Evolutionary conservation across 2,329 filamentous ascomycete species (phyloP), one percentile per base, ranked within the genome.

Genomic region (Aspergillus carbonarius): DNA sequence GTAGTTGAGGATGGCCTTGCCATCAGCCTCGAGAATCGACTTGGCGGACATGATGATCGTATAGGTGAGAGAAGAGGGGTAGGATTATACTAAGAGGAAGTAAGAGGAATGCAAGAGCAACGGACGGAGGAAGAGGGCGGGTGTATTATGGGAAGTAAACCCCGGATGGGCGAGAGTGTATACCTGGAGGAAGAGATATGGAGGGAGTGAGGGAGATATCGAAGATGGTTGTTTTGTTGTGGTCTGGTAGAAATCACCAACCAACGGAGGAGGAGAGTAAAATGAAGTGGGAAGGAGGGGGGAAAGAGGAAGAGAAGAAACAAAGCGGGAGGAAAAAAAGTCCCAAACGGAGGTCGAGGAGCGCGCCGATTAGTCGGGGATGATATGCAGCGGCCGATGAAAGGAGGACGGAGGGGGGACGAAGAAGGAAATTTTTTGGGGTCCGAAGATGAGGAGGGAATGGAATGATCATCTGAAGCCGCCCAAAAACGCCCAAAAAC

Each of bases 1-100:
- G 87, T 98, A 99, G 90, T 97, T 98, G 87, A 99, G 87, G 84
- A 99, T 98, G 86, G 95, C 95, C 90, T 99, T 99, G 87, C 95
- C 95, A 84, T 99, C 95, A 85, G 93, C 93, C 86, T 99, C 95
- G 85, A 90, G 82, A 77, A 99, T 98, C 69, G 93, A 90, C 84
- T 99, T 99, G 80, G 95, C 91, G 78, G 91, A 92, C 92, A 96
- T 96, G 74, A 74, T 65, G 63, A 61, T 60, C 65, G 60, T 63
- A 63, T 63, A 64, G 63, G 42, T 60, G 60, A 62, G 61, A 62
- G 59, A 64, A 55, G 54, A 39, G 37, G 44, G 46, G 51, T 34
- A 53, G 27, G 20, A 53, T 54, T 54, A 52, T 42, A 35, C 47
- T 53, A 48, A 49, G 46, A 32, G 37, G 48, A n/a, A 27, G 32